A percentile compares a stretch with the other conserved stretches of the same genome.
These are phyloP conservation scores for Daldinia decipiens DNA, from an alignment of 495 filamentous ascomycete genomes.

Conservation along the genomic window DNA sequence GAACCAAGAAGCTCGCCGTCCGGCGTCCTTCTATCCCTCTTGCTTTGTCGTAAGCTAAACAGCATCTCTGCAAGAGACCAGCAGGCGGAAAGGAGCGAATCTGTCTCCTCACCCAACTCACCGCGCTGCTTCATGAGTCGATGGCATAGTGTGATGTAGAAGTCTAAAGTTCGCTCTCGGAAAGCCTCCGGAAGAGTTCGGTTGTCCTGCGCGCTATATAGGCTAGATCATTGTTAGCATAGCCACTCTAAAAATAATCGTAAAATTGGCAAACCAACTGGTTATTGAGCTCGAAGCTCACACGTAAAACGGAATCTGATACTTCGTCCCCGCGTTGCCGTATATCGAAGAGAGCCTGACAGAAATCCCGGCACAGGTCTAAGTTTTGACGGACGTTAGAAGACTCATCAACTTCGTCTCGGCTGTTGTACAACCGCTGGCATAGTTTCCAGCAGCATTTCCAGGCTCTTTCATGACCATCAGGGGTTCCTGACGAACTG, in stretches of 20 bases:
- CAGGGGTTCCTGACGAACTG: conserved; percentile 72
- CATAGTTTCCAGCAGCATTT: conserved; percentile 92
- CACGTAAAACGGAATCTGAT: conserved; percentile 83
- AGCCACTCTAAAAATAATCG: neutral
- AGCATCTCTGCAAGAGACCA: conserved; percentile 95
- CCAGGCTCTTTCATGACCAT: conserved; percentile 86
- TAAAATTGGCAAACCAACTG: conserved; percentile 59
- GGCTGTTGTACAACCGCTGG: conserved; percentile 83
- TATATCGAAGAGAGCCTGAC: conserved; percentile 87
- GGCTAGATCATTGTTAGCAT: conserved; percentile 47
- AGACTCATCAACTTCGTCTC: conserved; percentile 72
- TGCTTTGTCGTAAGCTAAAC: conserved; percentile 88
- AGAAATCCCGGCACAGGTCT: conserved; percentile 90
- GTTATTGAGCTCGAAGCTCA: conserved; percentile 95
- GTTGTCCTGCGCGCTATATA: conserved; percentile 88
- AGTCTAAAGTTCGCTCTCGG: conserved; percentile 87
- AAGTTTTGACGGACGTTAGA: conserved; percentile 80
- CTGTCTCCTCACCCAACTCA: conserved; percentile 78
- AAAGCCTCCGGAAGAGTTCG: conserved; percentile 86
- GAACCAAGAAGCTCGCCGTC: conserved; percentile 87
- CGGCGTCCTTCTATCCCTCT: conserved; percentile 72
- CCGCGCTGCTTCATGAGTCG: conserved; percentile 92
- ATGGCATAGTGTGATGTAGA: conserved; percentile 93
- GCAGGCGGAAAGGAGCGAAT: conserved; percentile 83
- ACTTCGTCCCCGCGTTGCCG: conserved; percentile 77